A percentile compares a stretch with the other conserved stretches of the same genome.
Conservation (phyloP, 2,329 filamentous ascomycete genomes). For the Ophiocordyceps camponoti-rufipedis region DNA sequence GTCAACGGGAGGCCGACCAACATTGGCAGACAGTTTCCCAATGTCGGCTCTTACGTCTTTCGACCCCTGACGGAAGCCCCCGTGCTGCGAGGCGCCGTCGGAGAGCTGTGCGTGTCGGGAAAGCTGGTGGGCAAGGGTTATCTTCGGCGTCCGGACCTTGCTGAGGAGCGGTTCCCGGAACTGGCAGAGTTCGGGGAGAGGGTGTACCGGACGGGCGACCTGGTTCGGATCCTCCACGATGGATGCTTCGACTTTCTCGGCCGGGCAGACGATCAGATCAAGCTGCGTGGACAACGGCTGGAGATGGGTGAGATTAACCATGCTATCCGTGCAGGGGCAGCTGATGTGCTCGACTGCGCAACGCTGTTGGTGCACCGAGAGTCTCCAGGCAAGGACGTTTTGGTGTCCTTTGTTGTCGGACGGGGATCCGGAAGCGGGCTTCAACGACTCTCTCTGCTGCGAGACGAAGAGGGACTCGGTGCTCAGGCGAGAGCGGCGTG, state of each 20-base stretch:
- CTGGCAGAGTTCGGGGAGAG: conserved; percentile 37
- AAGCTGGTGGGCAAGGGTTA: conserved; percentile 82
- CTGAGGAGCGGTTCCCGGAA: conserved; percentile 54
- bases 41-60: conserved; percentile 71
- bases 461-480: conserved; percentile 19
- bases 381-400: conserved; percentile 59
- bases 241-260: conserved; percentile 76
- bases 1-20: conserved; percentile 66
- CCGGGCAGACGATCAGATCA: conserved; percentile 79
- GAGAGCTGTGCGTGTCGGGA: conserved; percentile 78
- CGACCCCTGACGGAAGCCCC: conserved; percentile 49
- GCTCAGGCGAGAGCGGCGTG: conserved; percentile 42
- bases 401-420: conserved; percentile 53
- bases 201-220: conserved; percentile 76
- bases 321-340: conserved; percentile 45
- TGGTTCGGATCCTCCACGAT: conserved; percentile 66
- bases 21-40: conserved; percentile 72
- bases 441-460: conserved; percentile 6
- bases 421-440: conserved; percentile 1
- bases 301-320: conserved; percentile 88
- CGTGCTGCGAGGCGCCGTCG: conserved; percentile 60
- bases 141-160: conserved; percentile 62
- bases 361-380: conserved; percentile 57
- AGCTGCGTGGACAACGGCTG: conserved; percentile 72
- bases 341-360: conserved; percentile 46